Conservation (phyloP, 768 basidiomycete species). For the Tylopilus plumbeoviolaceoides region DNA sequence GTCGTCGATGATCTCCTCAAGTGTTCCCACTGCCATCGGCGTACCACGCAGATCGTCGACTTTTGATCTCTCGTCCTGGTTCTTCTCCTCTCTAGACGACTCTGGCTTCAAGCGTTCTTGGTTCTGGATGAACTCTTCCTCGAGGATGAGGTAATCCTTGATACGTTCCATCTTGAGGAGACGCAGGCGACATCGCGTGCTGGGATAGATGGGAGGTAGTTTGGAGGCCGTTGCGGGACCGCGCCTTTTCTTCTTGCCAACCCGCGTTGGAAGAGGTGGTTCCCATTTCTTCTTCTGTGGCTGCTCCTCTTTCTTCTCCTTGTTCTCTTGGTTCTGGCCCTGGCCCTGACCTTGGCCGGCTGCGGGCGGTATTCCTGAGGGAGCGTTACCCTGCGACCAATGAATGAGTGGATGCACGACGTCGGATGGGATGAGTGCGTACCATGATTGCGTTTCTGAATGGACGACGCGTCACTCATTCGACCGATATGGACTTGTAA, state of each 20-base stretch:
- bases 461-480: slow-evolving; percentile 50
- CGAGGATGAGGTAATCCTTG: slow-evolving; percentile 94
- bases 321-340: slow-evolving; percentile 48
- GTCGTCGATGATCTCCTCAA: slow-evolving; percentile 98
- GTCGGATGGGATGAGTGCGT: background rate
- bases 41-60: slow-evolving; percentile 94
- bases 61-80: slow-evolving; percentile 88
- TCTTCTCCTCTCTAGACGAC: slow-evolving; percentile 86
- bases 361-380: slow-evolving; percentile 50
- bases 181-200: slow-evolving; percentile 91
- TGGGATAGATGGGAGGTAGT: slow-evolving; percentile 89
- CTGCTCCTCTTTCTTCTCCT: slow-evolving; percentile 43
- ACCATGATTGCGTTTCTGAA: slow-evolving; percentile 22
- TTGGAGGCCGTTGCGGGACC: slow-evolving; percentile 91
- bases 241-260: slow-evolving; percentile 92
- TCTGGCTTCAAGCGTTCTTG: slow-evolving; percentile 90
- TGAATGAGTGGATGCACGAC: slow-evolving; percentile 1
- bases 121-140: slow-evolving; percentile 92
- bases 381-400: slow-evolving; percentile 62
- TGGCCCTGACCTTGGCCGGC: slow-evolving; percentile 27
- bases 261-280: slow-evolving; percentile 92
- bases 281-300: slow-evolving; percentile 93
- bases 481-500: slow-evolving; percentile 33
- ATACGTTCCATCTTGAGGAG: slow-evolving; percentile 96
- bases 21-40: slow-evolving; percentile 96